Evolutionary conservation across 208 protist species (phyloP).

Genomic region (Trypanosoma vivax): DNA sequence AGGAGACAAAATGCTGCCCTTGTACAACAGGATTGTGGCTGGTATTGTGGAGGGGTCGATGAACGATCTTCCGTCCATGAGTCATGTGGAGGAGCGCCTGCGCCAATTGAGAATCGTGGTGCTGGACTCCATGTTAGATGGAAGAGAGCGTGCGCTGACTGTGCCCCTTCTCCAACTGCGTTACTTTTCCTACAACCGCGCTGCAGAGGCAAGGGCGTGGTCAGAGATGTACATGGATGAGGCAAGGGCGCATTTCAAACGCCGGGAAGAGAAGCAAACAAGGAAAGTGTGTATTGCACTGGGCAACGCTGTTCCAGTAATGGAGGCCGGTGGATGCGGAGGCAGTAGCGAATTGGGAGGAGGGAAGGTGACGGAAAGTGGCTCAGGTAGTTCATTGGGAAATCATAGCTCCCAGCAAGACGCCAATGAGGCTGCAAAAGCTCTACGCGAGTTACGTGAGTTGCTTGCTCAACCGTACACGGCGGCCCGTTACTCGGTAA

Average conservation of each 20-base stretch:
- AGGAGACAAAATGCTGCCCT: constrained; percentile 6
- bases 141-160: constrained; percentile 21
- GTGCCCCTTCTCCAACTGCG: constrained; percentile 21
- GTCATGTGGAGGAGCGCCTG: constrained; percentile 21
- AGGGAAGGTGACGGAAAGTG: background rate
- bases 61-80: constrained; percentile 22
- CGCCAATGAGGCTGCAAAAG: background rate
- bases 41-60: constrained; percentile 13
- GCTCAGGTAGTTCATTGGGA: background rate
- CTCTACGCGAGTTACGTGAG: constrained; percentile 19
- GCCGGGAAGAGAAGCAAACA: background rate
- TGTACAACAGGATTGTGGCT: constrained; percentile 18
- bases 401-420: background rate
- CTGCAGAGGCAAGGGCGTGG: constrained; percentile 19
- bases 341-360: background rate
- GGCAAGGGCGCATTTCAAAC: background rate
- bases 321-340: background rate
- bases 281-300: background rate
- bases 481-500: constrained; percentile 15
- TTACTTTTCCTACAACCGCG: constrained; percentile 29
- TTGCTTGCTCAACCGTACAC: constrained; percentile 24
- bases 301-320: background rate
- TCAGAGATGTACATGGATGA: constrained; percentile 12
- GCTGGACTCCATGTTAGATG: constrained; percentile 14
- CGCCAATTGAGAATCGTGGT: constrained; percentile 17